phyloP scores from a whole-genome alignment of 2,329 filamentous ascomycete genomes.

The Septoria linicola region DNA sequence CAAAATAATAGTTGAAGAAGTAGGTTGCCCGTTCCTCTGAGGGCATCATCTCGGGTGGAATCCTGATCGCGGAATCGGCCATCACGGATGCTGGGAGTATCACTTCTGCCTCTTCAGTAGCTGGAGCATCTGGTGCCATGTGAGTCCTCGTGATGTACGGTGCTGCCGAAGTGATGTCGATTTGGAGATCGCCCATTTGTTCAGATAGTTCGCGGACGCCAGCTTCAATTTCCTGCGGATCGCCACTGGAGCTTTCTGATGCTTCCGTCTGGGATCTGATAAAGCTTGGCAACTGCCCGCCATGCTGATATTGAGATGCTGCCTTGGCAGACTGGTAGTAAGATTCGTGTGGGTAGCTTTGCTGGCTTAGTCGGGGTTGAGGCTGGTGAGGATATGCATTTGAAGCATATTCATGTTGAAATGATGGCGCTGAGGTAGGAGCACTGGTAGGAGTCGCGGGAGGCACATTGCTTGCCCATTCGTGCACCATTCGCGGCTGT shows the following conservation, averaged over 20 bases:
- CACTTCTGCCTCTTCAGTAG: slow-evolving; percentile 69
- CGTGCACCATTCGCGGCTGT: slow-evolving; percentile 23
- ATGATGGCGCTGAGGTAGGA: slow-evolving; percentile 23
- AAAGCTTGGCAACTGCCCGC: slow-evolving; percentile 22
- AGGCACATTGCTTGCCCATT: slow-evolving; percentile 19
- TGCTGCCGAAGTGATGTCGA: slow-evolving; percentile 82
- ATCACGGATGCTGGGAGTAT: slow-evolving; percentile 66
- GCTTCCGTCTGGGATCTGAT: slow-evolving; percentile 30
- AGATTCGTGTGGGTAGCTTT: slow-evolving; percentile 15
- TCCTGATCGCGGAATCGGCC: slow-evolving; percentile 75
- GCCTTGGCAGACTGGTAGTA: slow-evolving; percentile 19
- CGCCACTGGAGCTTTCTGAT: slow-evolving; percentile 32
- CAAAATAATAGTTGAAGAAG: slow-evolving; percentile 89
- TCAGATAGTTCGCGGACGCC: slow-evolving; percentile 44
- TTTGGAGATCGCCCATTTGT: slow-evolving; percentile 79
- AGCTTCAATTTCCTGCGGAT: slow-evolving; percentile 37
- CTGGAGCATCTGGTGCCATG: slow-evolving; percentile 58
- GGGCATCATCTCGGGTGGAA: slow-evolving; percentile 91
- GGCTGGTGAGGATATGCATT: slow-evolving; percentile 21
- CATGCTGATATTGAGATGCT: slow-evolving; percentile 23
- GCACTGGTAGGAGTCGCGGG: slow-evolving; percentile 10
- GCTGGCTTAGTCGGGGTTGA: slow-evolving; percentile 16
- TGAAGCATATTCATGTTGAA: slow-evolving; percentile 19
- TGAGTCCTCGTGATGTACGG: slow-evolving; percentile 75
- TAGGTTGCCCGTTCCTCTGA: slow-evolving; percentile 75